Evolutionary conservation across 768 basidiomycete genomes (phyloP).

Genomic region (Trichaptum fuscoviolaceum): DNA sequence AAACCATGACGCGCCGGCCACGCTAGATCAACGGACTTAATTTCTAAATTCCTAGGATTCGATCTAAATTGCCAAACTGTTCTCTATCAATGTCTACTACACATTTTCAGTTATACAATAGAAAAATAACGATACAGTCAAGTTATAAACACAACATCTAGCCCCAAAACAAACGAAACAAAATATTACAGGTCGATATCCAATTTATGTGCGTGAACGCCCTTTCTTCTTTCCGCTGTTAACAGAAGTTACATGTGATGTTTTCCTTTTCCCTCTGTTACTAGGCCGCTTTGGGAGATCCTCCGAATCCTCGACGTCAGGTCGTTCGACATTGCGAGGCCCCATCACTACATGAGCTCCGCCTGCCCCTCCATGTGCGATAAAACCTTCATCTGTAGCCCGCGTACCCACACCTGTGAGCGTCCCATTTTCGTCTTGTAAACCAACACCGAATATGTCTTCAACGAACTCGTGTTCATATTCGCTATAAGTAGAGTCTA

Average conservation of each 20-base stretch:
- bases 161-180: not conserved
- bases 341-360: slow-evolving; percentile 70
- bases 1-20: not conserved
- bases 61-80: not conserved
- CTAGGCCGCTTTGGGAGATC: not conserved
- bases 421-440: slow-evolving; percentile 40
- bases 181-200: not conserved
- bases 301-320: slow-evolving; percentile 25
- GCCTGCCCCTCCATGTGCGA: slow-evolving; percentile 71
- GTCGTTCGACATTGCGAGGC: slow-evolving; percentile 60
- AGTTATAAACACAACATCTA: not conserved
- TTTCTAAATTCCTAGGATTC: not conserved
- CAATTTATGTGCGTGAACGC: not conserved
- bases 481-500: not conserved
- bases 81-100: not conserved
- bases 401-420: slow-evolving; percentile 51
- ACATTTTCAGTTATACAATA: not conserved
- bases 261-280: not conserved
- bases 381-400: slow-evolving; percentile 52
- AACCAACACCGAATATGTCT: slow-evolving; percentile 33
- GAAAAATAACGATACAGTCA: not conserved
- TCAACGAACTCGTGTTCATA: slow-evolving; percentile 30
- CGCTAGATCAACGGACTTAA: not conserved
- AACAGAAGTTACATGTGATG: not conserved
- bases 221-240: not conserved